Percentiles rank a stretch among this genome's conserved stretches.
phyloP scores from a whole-genome alignment of 1,139 yeast species.

The Geotrichum histeridarum region DNA sequence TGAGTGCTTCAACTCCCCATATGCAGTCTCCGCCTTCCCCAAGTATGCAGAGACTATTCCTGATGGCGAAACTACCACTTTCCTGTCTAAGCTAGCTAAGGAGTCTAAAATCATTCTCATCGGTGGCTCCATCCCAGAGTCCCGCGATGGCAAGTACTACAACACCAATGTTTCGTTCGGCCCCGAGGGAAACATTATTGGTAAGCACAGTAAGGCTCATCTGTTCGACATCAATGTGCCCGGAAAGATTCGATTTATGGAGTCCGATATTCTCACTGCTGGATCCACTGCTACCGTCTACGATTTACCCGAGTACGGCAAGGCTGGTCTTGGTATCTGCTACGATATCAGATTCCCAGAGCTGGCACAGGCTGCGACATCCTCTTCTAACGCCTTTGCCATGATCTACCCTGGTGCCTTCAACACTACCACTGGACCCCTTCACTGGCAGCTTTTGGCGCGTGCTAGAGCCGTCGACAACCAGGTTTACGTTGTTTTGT shows the following conservation, averaged over 20 bases:
- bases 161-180: slow-evolving; percentile 78
- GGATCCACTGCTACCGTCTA: slow-evolving; percentile 79
- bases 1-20: slow-evolving; percentile 95
- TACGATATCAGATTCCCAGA: slow-evolving; percentile 93
- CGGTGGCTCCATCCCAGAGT: slow-evolving; percentile 92
- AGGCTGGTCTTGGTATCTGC: slow-evolving; percentile 84
- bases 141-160: slow-evolving; percentile 51
- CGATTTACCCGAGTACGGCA: slow-evolving; percentile 63
- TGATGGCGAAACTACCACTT: slow-evolving; percentile 58
- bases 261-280: slow-evolving; percentile 65
- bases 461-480: slow-evolving; percentile 86
- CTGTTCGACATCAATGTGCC: slow-evolving; percentile 90
- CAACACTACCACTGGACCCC: slow-evolving; percentile 91
- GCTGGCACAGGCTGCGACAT: slow-evolving; percentile 52
- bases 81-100: slow-evolving; percentile 60
- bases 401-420: slow-evolving; percentile 95
- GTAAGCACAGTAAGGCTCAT: slow-evolving; percentile 84
- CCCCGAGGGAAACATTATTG: slow-evolving; percentile 66
- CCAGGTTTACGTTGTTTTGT: slow-evolving; percentile 69
- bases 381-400: slow-evolving; percentile 53
- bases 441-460: slow-evolving; percentile 88
- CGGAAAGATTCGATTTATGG: slow-evolving; percentile 79
- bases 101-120: slow-evolving; percentile 57
- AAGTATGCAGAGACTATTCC: slow-evolving; percentile 78
- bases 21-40: slow-evolving; percentile 78